Evolutionary conservation across 768 basidiomycete genomes (phyloP), one percentile per base, ranked within the genome.

Genomic region (Lactifluus echinatus): DNA sequence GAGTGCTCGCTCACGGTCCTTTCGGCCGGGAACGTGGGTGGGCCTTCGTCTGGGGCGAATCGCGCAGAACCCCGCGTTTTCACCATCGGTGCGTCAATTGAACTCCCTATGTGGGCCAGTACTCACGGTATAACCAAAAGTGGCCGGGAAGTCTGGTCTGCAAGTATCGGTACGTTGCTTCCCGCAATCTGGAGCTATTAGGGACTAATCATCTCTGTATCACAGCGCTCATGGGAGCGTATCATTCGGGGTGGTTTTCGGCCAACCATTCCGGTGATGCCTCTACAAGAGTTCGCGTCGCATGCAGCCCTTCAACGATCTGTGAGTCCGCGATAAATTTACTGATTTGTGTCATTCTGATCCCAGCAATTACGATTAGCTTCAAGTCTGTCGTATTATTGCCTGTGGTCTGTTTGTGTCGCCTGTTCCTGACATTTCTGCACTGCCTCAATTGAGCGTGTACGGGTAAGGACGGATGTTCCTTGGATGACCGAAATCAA

Each of bases 21-120:
- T 58, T 49, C 52, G 47, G 57, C 46, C 52, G 19, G 57, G 57
- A 54, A 43, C 52, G 39, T 19, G 12, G 8, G 52, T 14, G 26
- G 33, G 52, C 52, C 39, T 49, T 54, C 26, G 26, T 48, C 33
- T 49, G 33, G 40, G 26, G 33, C 39, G 15, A 8, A 8, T 34
- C 46, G 47, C 47, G 34, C 40, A 44, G 47, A 19, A 19, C 21
- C n/a, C 21, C 12, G 40, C 46, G 28, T 15, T 19, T 50, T 46
- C 11, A 15, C 3, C 17, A 37, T 50, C 33, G 28, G 57, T 59
- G 17, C 21, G 52, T 23, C 50, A 8, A 12, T n/a, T 43, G 15
- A 21, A 11, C 24, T 4, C 21, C 24, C 37, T 14, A 17, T 23
- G 40, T 39, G 29, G 19, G 14, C 45, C 23, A 28, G 8, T 17